phyloP scores from a whole-genome alignment of 371 early-diverging fungal genomes.

The Mortierella sp. region DNA sequence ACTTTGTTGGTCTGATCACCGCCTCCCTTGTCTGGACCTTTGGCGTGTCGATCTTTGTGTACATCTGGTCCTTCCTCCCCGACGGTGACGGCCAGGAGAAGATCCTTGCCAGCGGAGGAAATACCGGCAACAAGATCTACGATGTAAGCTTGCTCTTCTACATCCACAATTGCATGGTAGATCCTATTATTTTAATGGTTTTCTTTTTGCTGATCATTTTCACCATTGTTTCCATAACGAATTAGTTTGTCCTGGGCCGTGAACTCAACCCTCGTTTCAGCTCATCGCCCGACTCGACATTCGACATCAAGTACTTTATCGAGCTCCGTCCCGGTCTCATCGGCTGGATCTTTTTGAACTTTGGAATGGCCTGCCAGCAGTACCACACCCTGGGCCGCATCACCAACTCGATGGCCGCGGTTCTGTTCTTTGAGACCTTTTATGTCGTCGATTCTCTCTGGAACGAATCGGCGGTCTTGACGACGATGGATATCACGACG shows the following conservation, averaged over 20 bases:
- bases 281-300: constrained; percentile 54
- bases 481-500: constrained; percentile 95
- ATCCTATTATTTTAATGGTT: not conserved
- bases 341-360: constrained; percentile 84
- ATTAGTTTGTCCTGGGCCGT: constrained; percentile 82
- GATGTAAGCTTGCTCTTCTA: constrained; percentile 70
- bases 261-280: constrained; percentile 91
- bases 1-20: constrained; percentile 78
- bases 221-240: not conserved
- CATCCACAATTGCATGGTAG: not conserved
- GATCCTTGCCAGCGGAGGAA: constrained; percentile 89
- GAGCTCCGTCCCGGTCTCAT: constrained; percentile 93
- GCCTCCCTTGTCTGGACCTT: constrained; percentile 78
- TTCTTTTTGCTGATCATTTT: not conserved
- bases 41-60: constrained; percentile 75
- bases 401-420: constrained; percentile 85
- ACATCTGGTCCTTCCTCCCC: constrained; percentile 79
- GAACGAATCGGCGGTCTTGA: constrained; percentile 85
- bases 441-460: constrained; percentile 90
- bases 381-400: constrained; percentile 71
- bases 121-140: constrained; percentile 89
- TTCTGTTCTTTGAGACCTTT: constrained; percentile 80
- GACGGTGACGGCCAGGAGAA: constrained; percentile 58
- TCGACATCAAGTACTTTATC: constrained; percentile 94
- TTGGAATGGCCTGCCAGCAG: constrained; percentile 84